phyloP scores from a whole-genome alignment of 768 basidiomycete genomes.

The Zangia roseola region DNA sequence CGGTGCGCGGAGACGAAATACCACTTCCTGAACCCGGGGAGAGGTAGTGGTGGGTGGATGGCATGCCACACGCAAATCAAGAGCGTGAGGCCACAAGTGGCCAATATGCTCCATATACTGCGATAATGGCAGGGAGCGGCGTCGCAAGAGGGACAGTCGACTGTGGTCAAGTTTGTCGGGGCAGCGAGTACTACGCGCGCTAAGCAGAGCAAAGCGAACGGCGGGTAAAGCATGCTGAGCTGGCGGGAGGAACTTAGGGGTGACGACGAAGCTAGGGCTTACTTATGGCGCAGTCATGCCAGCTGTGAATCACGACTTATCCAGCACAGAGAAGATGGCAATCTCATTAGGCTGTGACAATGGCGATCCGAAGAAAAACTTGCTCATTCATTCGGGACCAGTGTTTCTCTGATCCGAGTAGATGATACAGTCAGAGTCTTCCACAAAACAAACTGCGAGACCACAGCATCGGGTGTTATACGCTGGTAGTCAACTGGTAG shows the following conservation, averaged over 20 bases:
- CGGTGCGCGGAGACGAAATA: background rate
- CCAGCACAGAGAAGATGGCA: too few species aligned
- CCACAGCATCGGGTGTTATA: too few species aligned
- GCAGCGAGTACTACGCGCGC: background rate
- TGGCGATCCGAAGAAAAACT: too few species aligned
- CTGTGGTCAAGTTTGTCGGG: background rate
- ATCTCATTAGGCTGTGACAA: too few species aligned
- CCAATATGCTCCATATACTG: background rate
- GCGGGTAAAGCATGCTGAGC: background rate
- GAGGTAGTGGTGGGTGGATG: background rate
- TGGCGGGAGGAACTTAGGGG: background rate
- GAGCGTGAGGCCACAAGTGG: background rate
- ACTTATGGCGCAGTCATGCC: background rate
- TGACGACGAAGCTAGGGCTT: background rate
- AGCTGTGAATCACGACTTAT: too few species aligned
- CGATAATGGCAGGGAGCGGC: background rate
- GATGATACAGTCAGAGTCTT: too few species aligned
- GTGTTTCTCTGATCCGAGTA: too few species aligned
- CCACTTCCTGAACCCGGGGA: background rate
- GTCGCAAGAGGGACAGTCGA: background rate
- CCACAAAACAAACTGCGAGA: too few species aligned
- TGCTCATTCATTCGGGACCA: too few species aligned
- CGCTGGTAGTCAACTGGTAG: too few species aligned
- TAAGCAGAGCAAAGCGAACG: background rate
- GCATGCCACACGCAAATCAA: background rate